These are phyloP conservation scores for Yarrowia alimentaria DNA, from an alignment of 805 yeast species.

Conservation along the genomic window DNA sequence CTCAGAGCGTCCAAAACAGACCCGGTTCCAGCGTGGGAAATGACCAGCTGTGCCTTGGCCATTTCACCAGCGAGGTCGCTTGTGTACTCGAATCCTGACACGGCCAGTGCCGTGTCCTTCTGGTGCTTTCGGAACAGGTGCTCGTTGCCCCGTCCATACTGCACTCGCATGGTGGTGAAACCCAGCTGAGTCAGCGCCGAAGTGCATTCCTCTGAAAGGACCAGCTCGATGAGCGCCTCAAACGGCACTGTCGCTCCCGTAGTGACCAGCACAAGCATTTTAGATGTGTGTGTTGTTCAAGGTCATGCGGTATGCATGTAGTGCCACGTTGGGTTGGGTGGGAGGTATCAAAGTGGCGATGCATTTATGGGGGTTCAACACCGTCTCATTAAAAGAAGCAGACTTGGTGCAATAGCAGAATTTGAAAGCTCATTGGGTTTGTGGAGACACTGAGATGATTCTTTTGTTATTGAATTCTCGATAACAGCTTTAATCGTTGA, in stretches of 20 bases:
- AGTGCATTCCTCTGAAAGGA: conserved; percentile 43
- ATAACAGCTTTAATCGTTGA: no score
- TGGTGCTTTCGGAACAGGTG: conserved; percentile 25
- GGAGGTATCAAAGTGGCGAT: no score
- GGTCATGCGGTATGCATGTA: no score
- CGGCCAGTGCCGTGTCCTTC: conserved; percentile 28
- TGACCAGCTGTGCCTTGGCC: conserved; percentile 52
- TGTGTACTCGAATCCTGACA: conserved; percentile 52
- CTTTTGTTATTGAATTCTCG: no score
- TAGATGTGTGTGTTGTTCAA: no score
- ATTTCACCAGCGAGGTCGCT: conserved; percentile 47
- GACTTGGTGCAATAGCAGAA: no score
- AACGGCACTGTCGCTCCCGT: conserved; percentile 94
- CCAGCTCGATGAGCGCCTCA: conserved; percentile 50
- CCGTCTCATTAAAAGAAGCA: no score
- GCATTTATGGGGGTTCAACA: no score
- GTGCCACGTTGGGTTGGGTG: no score
- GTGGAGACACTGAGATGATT: no score
- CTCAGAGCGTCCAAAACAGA: conserved; percentile 79
- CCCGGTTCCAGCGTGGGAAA: conserved; percentile 93
- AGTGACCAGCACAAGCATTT: conserved; percentile 51
- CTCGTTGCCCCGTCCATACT: conserved; percentile 53
- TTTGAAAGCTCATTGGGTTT: no score
- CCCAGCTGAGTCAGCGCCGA: conserved; percentile 41
- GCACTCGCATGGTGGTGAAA: conserved; percentile 50